A percentile compares a stretch with the other conserved stretches of the same genome.
Conservation (phyloP, 352 stramenopile genomes). For the Pythium phragmitis region DNA sequence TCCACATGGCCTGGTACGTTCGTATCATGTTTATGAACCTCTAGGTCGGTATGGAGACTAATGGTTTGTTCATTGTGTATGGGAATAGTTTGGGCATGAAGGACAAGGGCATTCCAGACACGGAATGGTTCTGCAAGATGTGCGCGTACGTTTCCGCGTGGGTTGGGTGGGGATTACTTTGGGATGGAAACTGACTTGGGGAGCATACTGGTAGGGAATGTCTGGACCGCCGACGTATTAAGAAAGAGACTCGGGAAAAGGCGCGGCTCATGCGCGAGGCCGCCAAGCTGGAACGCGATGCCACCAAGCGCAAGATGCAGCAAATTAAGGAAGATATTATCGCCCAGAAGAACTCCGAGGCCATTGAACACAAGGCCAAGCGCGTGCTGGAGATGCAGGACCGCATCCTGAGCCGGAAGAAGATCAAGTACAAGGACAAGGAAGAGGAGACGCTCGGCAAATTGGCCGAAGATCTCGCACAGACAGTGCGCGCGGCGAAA, state of each 20-base stretch:
- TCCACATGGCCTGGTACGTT: conserved; percentile 85
- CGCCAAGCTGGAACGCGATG: conserved; percentile 79
- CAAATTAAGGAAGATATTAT: conserved; percentile 75
- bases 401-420: conserved; percentile 82
- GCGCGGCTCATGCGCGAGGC: conserved; percentile 75
- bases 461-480: conserved; percentile 74
- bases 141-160: conserved; percentile 59
- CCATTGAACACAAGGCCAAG: conserved; percentile 82
- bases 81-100: conserved; percentile 66
- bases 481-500: conserved; percentile 72
- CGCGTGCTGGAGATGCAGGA: conserved; percentile 87
- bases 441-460: conserved; percentile 85
- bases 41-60: neutral
- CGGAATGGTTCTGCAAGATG: conserved; percentile 89
- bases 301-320: conserved; percentile 52
- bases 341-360: conserved; percentile 72
- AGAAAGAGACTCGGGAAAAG: conserved; percentile 78
- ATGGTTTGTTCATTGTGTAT: neutral
- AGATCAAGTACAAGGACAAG: conserved; percentile 90
- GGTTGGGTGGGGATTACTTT: neutral
- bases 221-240: conserved; percentile 71
- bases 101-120: conserved; percentile 74
- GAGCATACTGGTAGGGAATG: conserved; percentile 44
- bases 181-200: neutral
- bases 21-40: too few species aligned